Evolutionary conservation across 768 basidiomycete genomes (phyloP).

Genomic region (Tulasnella sp.): DNA sequence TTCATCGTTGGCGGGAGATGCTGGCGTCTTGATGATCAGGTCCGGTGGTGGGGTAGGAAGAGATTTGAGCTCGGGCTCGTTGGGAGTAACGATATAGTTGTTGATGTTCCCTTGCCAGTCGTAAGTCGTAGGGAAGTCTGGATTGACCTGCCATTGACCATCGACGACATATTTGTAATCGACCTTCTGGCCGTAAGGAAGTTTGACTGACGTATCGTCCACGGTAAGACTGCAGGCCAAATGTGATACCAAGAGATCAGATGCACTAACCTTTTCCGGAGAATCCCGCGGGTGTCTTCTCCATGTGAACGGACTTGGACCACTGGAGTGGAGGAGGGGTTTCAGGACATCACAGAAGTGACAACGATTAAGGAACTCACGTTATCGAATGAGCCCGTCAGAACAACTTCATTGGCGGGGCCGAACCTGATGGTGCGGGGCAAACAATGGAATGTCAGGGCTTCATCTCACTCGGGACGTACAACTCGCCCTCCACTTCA

Average conservation of each 20-base stretch:
- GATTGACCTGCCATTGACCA: conserved; percentile 15
- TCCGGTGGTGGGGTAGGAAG: neutral
- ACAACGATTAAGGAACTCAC: conserved; percentile 4
- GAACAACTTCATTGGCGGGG: conserved; percentile 10
- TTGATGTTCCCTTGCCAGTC: conserved; percentile 15
- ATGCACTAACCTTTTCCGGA: conserved; percentile 16
- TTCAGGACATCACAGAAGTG: neutral
- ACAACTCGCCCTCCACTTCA: neutral
- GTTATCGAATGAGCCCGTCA: conserved; percentile 22
- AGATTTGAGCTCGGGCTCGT: neutral
- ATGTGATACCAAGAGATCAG: neutral
- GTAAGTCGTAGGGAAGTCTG: conserved; percentile 15
- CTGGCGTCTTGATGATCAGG: neutral
- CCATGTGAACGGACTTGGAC: conserved; percentile 14
- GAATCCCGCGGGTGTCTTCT: conserved; percentile 13
- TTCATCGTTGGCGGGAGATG: neutral
- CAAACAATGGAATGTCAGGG: neutral
- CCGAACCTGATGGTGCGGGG: conserved; percentile 3
- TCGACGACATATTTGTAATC: conserved; percentile 23
- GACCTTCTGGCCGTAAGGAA: conserved; percentile 17
- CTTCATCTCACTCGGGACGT: neutral
- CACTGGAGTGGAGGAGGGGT: conserved; percentile 7
- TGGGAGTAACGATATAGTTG: conserved; percentile 9
- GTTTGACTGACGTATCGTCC: conserved; percentile 3
- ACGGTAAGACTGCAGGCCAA: neutral